These are phyloP conservation scores for Orychophragmus violaceus DNA, from an alignment of 345 rosid species.

Conservation along the genomic window DNA sequence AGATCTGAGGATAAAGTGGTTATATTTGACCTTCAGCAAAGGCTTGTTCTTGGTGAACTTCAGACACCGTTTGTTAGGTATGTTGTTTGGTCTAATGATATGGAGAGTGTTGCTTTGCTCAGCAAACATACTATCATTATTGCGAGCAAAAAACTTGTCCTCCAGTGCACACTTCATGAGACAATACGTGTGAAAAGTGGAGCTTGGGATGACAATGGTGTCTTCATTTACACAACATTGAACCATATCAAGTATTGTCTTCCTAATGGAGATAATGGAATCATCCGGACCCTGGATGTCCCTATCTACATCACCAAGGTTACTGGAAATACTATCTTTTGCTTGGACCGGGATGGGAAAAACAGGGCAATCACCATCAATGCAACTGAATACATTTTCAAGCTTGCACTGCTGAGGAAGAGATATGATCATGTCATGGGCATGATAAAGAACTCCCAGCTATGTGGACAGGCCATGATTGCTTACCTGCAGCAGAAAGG, in stretches of 20 bases:
- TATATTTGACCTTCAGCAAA: slow-evolving; percentile 86
- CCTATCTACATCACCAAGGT: slow-evolving; percentile 84
- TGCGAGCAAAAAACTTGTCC: slow-evolving; percentile 79
- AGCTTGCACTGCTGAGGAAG: slow-evolving; percentile 70
- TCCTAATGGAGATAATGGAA: slow-evolving; percentile 89
- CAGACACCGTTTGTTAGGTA: slow-evolving; percentile 75
- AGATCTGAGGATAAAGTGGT: slow-evolving; percentile 82
- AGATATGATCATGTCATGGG: slow-evolving; percentile 86
- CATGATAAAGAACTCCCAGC: slow-evolving; percentile 92
- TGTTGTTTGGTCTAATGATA: slow-evolving; percentile 88
- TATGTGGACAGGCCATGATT: slow-evolving; percentile 95
- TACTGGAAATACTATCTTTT: slow-evolving; percentile 56
- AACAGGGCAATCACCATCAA: slow-evolving; percentile 36
- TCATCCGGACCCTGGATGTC: slow-evolving; percentile 74
- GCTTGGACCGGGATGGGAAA: slow-evolving; percentile 79
- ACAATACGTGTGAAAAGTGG: slow-evolving; percentile 92
- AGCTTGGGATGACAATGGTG: slow-evolving; percentile 95
- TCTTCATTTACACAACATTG: slow-evolving; percentile 80
- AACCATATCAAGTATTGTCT: slow-evolving; percentile 92
- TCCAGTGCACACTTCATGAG: slow-evolving; percentile 84
- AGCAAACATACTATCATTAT: slow-evolving; percentile 88
- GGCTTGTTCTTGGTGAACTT: slow-evolving; percentile 76
- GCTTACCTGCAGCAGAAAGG: slow-evolving; percentile 96
- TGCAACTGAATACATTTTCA: slow-evolving; percentile 87
- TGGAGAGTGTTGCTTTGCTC: slow-evolving; percentile 90